phyloP scores from a whole-genome alignment of 805 yeast species.

The Lipomyces mesembrius region DNA sequence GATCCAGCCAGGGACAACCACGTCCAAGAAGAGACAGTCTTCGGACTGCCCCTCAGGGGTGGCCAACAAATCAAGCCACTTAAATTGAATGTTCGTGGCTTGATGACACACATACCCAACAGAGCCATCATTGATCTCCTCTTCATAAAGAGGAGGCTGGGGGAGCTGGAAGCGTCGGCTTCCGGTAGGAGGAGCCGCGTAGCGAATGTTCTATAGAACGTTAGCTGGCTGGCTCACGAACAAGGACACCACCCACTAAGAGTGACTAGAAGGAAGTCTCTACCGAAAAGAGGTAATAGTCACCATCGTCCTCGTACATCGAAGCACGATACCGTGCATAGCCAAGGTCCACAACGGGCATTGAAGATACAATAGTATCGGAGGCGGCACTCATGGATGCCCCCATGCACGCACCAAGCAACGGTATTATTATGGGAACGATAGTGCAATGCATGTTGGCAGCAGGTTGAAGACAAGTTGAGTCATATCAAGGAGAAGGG shows the following conservation, averaged over 20 bases:
- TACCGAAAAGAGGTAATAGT: constrained; percentile 18
- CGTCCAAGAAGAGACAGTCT: constrained; percentile 37
- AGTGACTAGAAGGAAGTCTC: constrained; percentile 3
- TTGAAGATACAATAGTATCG: not conserved
- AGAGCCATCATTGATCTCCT: constrained; percentile 28
- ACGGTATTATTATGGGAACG: not conserved
- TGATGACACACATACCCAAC: constrained; percentile 32
- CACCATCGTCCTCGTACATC: constrained; percentile 17
- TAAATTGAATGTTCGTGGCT: constrained; percentile 21
- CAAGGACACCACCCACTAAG: not conserved
- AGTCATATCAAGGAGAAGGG: not conserved
- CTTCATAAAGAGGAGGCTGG: constrained; percentile 23
- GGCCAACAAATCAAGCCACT: constrained; percentile 15
- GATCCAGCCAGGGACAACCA: constrained; percentile 30
- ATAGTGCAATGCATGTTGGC: not conserved
- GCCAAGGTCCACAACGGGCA: constrained; percentile 31
- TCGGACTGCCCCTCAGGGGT: constrained; percentile 18
- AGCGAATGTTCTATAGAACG: constrained; percentile 29
- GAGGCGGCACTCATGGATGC: not conserved
- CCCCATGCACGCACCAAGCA: not conserved
- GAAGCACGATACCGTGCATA: constrained; percentile 36
- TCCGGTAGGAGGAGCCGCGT: constrained; percentile 36
- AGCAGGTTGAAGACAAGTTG: not conserved
- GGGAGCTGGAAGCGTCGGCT: constrained; percentile 31
- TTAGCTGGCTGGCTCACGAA: not conserved